phyloP scores from a whole-genome alignment of 306 rosid genomes.

The Vicia villosa region DNA sequence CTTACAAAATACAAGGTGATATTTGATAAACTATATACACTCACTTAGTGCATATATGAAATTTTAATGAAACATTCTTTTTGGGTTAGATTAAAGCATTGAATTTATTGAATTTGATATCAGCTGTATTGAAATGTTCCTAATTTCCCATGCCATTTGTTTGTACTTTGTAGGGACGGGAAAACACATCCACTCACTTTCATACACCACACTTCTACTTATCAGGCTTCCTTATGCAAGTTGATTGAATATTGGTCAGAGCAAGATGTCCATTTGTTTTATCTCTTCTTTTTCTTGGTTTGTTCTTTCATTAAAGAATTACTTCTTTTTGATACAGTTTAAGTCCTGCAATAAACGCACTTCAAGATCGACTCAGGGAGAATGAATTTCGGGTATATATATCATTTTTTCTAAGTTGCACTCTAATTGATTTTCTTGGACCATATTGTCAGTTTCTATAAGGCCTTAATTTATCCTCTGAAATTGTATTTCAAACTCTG shows the following conservation, averaged over 20 bases:
- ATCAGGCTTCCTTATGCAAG: slow-evolving; percentile 98
- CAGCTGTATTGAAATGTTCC: slow-evolving; percentile 27
- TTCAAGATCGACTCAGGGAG: slow-evolving; percentile 87
- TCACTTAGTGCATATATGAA: slow-evolving; percentile 2
- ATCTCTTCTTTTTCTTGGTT: slow-evolving; percentile 14
- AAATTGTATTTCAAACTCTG: neutral
- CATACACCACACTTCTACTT: slow-evolving; percentile 93
- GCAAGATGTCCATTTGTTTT: slow-evolving; percentile 28
- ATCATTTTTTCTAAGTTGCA: slow-evolving; percentile 33
- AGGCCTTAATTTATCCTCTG: too few relatives aligned
- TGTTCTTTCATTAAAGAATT: slow-evolving; percentile 11
- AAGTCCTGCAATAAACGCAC: slow-evolving; percentile 89
- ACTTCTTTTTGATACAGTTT: slow-evolving; percentile 62
- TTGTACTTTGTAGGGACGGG: slow-evolving; percentile 70
- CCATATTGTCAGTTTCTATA: neutral
- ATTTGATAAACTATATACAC: slow-evolving; percentile 31
- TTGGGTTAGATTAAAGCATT: slow-evolving; percentile 23
- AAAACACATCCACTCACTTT: slow-evolving; percentile 90
- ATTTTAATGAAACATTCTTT: slow-evolving; percentile 25
- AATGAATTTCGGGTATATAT: slow-evolving; percentile 82
- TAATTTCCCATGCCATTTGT: slow-evolving; percentile 31
- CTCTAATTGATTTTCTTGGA: slow-evolving; percentile 19
- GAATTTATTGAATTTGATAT: slow-evolving; percentile 5
- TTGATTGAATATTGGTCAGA: slow-evolving; percentile 94
- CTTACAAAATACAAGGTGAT: slow-evolving; percentile 76